Evolutionary conservation across 768 basidiomycete species (phyloP).

Genomic region (Boletellus emodensis): DNA sequence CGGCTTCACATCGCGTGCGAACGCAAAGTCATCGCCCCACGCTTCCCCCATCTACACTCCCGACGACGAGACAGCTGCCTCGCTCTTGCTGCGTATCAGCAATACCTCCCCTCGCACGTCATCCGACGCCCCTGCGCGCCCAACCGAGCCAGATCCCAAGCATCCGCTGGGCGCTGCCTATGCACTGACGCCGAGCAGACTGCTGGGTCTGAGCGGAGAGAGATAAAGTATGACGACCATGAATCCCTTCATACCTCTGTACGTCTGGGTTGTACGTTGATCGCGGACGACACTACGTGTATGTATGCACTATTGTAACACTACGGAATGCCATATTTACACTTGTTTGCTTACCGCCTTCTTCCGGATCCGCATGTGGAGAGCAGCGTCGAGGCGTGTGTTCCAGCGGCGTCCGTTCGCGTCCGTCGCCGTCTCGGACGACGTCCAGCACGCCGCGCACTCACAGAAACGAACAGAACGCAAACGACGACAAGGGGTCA

Average conservation of each 20-base stretch:
- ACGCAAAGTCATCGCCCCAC: slow-evolving; percentile 17
- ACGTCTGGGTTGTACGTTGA: neutral
- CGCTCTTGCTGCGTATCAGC: slow-evolving; percentile 62
- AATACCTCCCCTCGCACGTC: slow-evolving; percentile 19
- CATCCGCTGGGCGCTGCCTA: neutral
- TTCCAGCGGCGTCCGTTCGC: neutral
- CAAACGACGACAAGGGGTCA: slow-evolving; percentile 68
- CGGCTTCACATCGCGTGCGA: slow-evolving; percentile 19
- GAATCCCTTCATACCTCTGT: neutral
- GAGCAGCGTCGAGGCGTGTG: neutral
- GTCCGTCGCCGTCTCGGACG: slow-evolving; percentile 29
- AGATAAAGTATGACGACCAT: slow-evolving; percentile 1
- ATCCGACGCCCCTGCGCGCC: neutral
- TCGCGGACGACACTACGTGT: neutral
- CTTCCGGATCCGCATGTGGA: slow-evolving; percentile 12
- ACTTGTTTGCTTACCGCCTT: slow-evolving; percentile 7
- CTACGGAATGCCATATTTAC: neutral
- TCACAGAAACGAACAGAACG: slow-evolving; percentile 60
- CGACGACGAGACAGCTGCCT: slow-evolving; percentile 69
- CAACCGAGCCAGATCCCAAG: neutral
- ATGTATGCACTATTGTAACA: slow-evolving; percentile 2
- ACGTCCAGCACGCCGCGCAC: no score
- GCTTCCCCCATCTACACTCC: slow-evolving; percentile 34
- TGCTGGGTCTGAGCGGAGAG: slow-evolving; percentile 20
- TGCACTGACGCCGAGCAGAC: slow-evolving; percentile 26